Evolutionary conservation across 2,329 filamentous ascomycete species (phyloP).

Genomic region (Cladosporium sp.): DNA sequence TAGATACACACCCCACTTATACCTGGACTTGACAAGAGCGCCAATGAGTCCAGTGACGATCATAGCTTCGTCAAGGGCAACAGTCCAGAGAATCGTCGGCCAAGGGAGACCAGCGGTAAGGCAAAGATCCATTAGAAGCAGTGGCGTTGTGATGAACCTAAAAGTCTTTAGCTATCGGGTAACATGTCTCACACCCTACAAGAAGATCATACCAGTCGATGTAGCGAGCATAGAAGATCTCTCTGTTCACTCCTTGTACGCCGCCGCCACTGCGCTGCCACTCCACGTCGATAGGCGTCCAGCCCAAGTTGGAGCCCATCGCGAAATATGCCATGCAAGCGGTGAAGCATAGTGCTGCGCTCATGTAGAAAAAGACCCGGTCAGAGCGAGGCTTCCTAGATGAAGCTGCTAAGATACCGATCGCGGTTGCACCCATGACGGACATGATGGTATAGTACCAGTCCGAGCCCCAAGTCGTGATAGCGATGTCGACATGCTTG

Average conservation of each 20-base stretch:
- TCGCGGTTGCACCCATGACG: slow-evolving; percentile 49
- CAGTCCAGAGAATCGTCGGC: slow-evolving; percentile 55
- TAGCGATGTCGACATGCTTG: slow-evolving; percentile 48
- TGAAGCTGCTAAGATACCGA: slow-evolving; percentile 46
- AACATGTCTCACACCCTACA: too few relatives aligned
- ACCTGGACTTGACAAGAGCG: slow-evolving; percentile 53
- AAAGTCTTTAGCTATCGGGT: too few relatives aligned
- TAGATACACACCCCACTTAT: slow-evolving; percentile 66
- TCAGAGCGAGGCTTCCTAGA: slow-evolving; percentile 47
- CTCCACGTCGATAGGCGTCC: slow-evolving; percentile 55
- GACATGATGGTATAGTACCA: slow-evolving; percentile 57
- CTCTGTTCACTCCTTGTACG: slow-evolving; percentile 46
- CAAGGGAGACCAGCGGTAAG: slow-evolving; percentile 58
- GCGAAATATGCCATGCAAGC: slow-evolving; percentile 57
- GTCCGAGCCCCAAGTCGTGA: slow-evolving; percentile 56
- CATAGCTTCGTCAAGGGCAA: slow-evolving; percentile 59
- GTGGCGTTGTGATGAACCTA: slow-evolving; percentile 51
- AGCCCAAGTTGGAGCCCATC: slow-evolving; percentile 59
- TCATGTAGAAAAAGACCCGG: slow-evolving; percentile 57
- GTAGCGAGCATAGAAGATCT: slow-evolving; percentile 60
- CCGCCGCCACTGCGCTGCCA: slow-evolving; percentile 42
- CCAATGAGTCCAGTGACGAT: slow-evolving; percentile 58
- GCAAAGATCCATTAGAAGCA: slow-evolving; percentile 55
- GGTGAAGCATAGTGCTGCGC: slow-evolving; percentile 48
- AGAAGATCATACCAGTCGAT: slow-evolving; percentile 49